These are phyloP conservation scores for Penicillium sp. DNA, from an alignment of 2,329 filamentous ascomycete species.

Conservation along the genomic window DNA sequence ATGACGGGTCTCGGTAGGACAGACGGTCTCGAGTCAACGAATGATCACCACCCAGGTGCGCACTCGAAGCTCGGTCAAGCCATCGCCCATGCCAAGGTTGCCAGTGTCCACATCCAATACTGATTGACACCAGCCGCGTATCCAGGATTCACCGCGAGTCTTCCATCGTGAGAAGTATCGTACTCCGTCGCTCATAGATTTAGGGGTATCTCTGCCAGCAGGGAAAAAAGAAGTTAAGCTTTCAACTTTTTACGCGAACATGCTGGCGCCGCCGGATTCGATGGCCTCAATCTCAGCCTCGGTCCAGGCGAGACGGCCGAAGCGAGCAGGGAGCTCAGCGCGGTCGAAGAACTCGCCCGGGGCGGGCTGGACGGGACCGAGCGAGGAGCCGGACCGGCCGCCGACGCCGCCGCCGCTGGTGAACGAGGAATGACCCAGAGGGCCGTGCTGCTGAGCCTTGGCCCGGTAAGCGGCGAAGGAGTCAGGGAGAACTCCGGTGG, in stretches of 20 bases:
- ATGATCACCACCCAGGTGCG: not conserved
- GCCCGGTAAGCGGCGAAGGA: constrained; percentile 60
- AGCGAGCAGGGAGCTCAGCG: constrained; percentile 78
- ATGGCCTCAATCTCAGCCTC: constrained; percentile 89
- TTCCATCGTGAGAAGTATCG: constrained; percentile 18
- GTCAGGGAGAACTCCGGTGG: constrained; percentile 52
- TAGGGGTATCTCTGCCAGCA: constrained; percentile 13
- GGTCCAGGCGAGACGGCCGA: constrained; percentile 69
- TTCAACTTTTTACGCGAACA: constrained; percentile 46
- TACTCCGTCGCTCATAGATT: constrained; percentile 19
- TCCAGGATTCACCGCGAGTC: constrained; percentile 11
- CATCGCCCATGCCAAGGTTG: constrained; percentile 4
- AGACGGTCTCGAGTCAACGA: not conserved
- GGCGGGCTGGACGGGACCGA: constrained; percentile 68
- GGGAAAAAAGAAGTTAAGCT: not conserved
- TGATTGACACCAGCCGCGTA: constrained; percentile 9
- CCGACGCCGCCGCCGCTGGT: constrained; percentile 47
- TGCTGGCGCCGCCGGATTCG: constrained; percentile 82
- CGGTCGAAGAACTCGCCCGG: constrained; percentile 82
- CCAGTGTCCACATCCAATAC: not conserved
- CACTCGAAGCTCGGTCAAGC: not conserved
- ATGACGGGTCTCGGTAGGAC: constrained; percentile 1
- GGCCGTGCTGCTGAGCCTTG: constrained; percentile 62
- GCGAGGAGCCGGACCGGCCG: constrained; percentile 59
- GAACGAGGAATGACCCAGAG: constrained; percentile 45